Base-by-base conservation (phyloP, 2,329 filamentous ascomycete species). In the Arthrobotrys megalospora region DNA sequence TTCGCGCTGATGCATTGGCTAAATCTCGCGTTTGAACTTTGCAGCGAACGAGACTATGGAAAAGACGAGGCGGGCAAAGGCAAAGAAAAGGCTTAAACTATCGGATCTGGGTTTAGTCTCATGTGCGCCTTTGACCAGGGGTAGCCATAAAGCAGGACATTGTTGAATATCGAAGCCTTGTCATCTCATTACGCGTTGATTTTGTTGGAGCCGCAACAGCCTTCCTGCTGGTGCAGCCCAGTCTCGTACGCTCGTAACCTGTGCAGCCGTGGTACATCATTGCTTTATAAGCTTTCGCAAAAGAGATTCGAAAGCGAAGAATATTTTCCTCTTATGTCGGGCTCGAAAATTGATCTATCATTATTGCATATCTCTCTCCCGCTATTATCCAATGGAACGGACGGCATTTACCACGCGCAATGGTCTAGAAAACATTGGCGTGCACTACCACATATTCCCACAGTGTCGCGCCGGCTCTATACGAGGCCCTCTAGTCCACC, bases 191-290 rank as follows among this genome's bases (percentile, higher is more conserved):
- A 43, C 3, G 55, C 36, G 55, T 60, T 60, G 55, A 10, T 41
- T 60, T 60, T 60, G 19, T 60, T 60, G 34, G 55, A 60, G 36
- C 55, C 55, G 55, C 55, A 60, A 41, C 36, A 60, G 55, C 55
- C 55, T 60, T 60, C 36, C 34, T 8, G n/a, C n/a, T n/a, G n/a
- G n/a, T n/a, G 11, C 16, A n/a, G 52, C 32, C 12, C 34, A 2
- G 24, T n/a, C n/a, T n/a, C n/a, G n/a, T n/a, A n/a, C n/a, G n/a
- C n/a, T n/a, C n/a, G n/a, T n/a, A n/a, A n/a, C n/a, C n/a, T n/a
- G n/a, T n/a, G n/a, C n/a, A n/a, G n/a, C n/a, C n/a, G n/a, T n/a
- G n/a, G n/a, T 28, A 28, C 24, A 28, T 5, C 5, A 28, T 5
- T 28, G 12, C 28, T 53, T 34, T 34, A 16, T 16, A 53, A 50